Conservation (phyloP, 441 rosid genomes). For the Bruguiera hainesii region DNA sequence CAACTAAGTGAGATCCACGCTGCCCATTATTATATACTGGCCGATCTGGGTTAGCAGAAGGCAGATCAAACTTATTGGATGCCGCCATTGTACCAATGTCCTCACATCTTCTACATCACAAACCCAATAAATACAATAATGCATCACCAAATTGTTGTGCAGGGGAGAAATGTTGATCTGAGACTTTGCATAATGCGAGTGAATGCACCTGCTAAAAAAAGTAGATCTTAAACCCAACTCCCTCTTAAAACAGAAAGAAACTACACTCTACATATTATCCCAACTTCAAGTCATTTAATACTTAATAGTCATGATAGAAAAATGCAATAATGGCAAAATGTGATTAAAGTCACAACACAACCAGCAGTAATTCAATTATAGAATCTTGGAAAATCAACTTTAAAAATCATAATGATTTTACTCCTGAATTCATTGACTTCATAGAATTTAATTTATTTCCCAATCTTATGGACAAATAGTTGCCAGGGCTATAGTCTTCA, state of each 20-base stretch:
- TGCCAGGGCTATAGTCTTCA: too few relatives aligned
- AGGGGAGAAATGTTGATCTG: conserved; percentile 42
- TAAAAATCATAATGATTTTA: background rate
- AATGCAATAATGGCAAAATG: background rate
- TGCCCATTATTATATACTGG: conserved; percentile 59
- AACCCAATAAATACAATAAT: conserved; percentile 49
- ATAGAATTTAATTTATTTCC: too few relatives aligned
- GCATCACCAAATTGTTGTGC: conserved; percentile 60
- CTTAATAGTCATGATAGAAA: background rate
- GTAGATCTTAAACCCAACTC: conserved; percentile 23
- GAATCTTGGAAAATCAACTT: background rate
- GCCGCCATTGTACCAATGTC: conserved; percentile 73
- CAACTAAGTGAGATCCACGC: conserved; percentile 78
- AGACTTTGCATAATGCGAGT: conserved; percentile 27
- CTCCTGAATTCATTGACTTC: background rate
- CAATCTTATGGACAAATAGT: too few relatives aligned
- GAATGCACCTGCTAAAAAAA: conserved; percentile 45
- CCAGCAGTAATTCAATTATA: background rate
- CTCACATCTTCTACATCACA: conserved; percentile 46
- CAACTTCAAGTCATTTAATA: too few relatives aligned
- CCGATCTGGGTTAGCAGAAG: conserved; percentile 88
- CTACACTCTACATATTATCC: too few relatives aligned
- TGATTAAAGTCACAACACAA: background rate
- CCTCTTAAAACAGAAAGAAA: background rate
- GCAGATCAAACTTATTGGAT: conserved; percentile 80